These are phyloP conservation scores for Dactylorhiza incarnata DNA, from an alignment of 106 monocot genomes.

Conservation along the genomic window DNA sequence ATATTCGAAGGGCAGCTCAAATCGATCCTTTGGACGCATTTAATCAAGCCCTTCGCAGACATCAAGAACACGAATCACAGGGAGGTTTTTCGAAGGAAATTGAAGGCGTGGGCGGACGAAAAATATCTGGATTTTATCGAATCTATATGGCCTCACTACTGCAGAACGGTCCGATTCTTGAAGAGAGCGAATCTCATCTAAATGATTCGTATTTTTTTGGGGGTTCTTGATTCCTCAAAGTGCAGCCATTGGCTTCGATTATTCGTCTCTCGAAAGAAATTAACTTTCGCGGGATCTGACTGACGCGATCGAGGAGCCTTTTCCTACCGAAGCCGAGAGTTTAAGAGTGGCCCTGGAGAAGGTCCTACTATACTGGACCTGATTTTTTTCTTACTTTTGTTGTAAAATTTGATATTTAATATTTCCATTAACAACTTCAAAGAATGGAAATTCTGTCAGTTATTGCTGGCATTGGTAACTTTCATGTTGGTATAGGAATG, in stretches of 20 bases:
- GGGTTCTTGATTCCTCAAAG: not conserved
- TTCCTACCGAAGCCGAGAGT: not conserved
- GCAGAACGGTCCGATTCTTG: slow-evolving; percentile 68
- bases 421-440: not conserved
- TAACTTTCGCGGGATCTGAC: not conserved
- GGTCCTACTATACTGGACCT: not conserved
- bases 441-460: not conserved
- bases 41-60: slow-evolving; percentile 41
- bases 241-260: not conserved
- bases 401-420: slow-evolving; percentile 1
- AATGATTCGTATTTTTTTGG: not conserved
- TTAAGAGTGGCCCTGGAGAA: not conserved
- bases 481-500: not conserved
- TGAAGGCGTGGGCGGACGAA: slow-evolving; percentile 49
- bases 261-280: not conserved
- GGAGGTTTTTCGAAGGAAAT: slow-evolving; percentile 21
- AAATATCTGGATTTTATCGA: slow-evolving; percentile 63
- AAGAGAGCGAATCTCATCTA: slow-evolving; percentile 77
- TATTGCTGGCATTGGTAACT: not conserved
- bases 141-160: slow-evolving; percentile 83
- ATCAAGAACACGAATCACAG: slow-evolving; percentile 42
- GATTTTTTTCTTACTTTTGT: not conserved
- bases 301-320: not conserved
- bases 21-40: slow-evolving; percentile 12
- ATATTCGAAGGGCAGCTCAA: slow-evolving; percentile 51